Percentiles rank a stretch among this genome's conserved stretches.
Conservation (phyloP, 1,284 basidiomycete genomes). For the Rhodotorula sp. region DNA sequence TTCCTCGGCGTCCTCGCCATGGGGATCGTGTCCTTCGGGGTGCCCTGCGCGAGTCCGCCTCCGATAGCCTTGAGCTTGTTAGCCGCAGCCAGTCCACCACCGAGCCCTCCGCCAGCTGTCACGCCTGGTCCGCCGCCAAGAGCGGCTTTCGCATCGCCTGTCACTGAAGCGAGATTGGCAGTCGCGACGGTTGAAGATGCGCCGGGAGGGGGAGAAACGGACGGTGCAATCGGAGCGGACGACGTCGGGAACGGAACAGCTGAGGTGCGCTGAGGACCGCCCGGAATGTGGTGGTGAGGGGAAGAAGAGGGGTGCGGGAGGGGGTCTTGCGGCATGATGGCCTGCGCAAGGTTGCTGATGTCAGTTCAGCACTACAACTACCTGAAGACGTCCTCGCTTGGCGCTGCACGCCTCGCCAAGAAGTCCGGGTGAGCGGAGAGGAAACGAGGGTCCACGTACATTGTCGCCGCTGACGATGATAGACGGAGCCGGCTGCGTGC, state of each 20-base stretch:
- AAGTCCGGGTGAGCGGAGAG: not conserved
- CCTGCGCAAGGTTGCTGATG: slow-evolving; percentile 16
- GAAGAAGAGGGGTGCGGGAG: slow-evolving; percentile 54
- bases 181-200: slow-evolving; percentile 3
- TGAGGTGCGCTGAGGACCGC: slow-evolving; percentile 49
- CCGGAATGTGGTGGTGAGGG: slow-evolving; percentile 59
- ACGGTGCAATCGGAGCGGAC: slow-evolving; percentile 39
- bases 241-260: slow-evolving; percentile 29
- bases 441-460: slow-evolving; percentile 30
- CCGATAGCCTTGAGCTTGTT: slow-evolving; percentile 50
- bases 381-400: too few species aligned
- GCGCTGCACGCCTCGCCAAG: too few species aligned
- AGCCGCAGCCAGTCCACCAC: slow-evolving; percentile 42
- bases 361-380: too few species aligned
- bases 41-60: slow-evolving; percentile 29
- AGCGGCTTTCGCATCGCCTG: slow-evolving; percentile 27
- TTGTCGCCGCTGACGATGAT: slow-evolving; percentile 78
- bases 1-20: slow-evolving; percentile 91
- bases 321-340: slow-evolving; percentile 64
- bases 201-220: slow-evolving; percentile 31
- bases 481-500: slow-evolving; percentile 14
- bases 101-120: too few species aligned
- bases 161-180: slow-evolving; percentile 3
- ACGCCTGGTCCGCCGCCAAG: too few species aligned
- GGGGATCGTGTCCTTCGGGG: slow-evolving; percentile 85